Conservation (phyloP, 2,329 filamentous ascomycete genomes). For the Aurifilum marmelostoma region DNA sequence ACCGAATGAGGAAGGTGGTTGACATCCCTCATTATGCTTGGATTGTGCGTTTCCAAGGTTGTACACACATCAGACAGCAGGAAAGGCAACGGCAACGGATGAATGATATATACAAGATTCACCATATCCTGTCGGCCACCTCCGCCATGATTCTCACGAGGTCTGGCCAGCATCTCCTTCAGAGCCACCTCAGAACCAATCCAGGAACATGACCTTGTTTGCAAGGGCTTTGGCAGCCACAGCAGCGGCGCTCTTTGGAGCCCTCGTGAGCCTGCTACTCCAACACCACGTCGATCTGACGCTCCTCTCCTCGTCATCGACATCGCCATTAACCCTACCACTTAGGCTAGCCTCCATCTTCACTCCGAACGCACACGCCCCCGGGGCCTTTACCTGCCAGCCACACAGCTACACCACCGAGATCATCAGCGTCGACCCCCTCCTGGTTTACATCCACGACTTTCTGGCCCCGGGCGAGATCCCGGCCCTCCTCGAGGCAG, state of each 20-base stretch:
- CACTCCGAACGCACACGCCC: neutral
- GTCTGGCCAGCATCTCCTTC: neutral
- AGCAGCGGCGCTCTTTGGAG: conserved; percentile 8
- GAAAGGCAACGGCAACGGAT: no score
- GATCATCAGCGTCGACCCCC: conserved; percentile 46
- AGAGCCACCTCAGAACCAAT: neutral
- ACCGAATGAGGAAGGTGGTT: neutral
- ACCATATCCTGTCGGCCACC: neutral
- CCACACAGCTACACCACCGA: conserved; percentile 43
- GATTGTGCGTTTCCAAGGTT: neutral
- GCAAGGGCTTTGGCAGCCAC: neutral
- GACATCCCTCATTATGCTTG: neutral
- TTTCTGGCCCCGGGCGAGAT: conserved; percentile 44
- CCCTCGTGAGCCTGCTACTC: conserved; percentile 4
- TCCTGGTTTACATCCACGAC: conserved; percentile 48
- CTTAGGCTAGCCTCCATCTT: neutral
- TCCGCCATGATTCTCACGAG: neutral
- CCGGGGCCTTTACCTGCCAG: conserved; percentile 35
- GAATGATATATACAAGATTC: neutral
- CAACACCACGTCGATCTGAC: neutral
- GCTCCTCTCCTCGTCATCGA: neutral
- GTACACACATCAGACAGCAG: neutral
- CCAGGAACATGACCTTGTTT: neutral
- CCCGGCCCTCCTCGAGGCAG: conserved; percentile 40
- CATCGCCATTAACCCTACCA: neutral